Evolutionary conservation across 768 basidiomycete genomes (phyloP).

Genomic region (Boletus bicolor): DNA sequence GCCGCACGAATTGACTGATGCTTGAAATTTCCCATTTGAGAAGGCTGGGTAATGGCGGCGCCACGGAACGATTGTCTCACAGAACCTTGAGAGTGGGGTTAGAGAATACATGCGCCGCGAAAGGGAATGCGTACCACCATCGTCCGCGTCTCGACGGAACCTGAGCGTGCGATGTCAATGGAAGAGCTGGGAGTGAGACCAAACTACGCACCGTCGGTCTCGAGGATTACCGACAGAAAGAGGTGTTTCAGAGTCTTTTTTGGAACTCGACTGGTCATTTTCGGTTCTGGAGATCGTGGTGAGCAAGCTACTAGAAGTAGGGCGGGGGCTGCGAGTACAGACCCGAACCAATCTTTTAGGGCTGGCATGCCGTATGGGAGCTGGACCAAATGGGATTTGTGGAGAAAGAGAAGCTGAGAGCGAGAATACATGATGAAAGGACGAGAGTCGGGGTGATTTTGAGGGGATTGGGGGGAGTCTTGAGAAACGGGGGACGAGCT

Average conservation of each 20-base stretch:
- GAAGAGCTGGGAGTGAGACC: background rate
- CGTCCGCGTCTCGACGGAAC: conserved; percentile 75
- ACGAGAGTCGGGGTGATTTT: conserved; percentile 28
- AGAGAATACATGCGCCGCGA: conserved; percentile 1
- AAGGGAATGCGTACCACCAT: conserved; percentile 49
- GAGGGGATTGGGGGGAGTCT: conserved; percentile 5
- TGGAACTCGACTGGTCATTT: conserved; percentile 39
- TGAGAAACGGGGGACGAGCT: conserved; percentile 11
- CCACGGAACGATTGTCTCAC: conserved; percentile 69
- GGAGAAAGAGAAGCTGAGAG: conserved; percentile 61
- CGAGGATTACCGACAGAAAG: conserved; percentile 49
- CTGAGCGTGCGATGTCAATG: conserved; percentile 36
- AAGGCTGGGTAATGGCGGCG: conserved; percentile 63
- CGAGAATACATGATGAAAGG: conserved; percentile 69
- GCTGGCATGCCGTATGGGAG: conserved; percentile 74
- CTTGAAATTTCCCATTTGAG: conserved; percentile 92
- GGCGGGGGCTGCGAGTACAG: conserved; percentile 28
- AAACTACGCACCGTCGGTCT: conserved; percentile 59
- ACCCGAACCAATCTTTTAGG: conserved; percentile 90
- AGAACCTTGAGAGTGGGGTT: conserved; percentile 40
- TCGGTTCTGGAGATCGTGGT: conserved; percentile 42
- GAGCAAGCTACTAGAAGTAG: conserved; percentile 6
- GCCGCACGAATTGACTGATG: conserved; percentile 75
- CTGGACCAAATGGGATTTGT: conserved; percentile 72
- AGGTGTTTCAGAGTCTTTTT: conserved; percentile 63